Evolutionary conservation across 345 rosid species (phyloP).

Genomic region (Brassica nigra): DNA sequence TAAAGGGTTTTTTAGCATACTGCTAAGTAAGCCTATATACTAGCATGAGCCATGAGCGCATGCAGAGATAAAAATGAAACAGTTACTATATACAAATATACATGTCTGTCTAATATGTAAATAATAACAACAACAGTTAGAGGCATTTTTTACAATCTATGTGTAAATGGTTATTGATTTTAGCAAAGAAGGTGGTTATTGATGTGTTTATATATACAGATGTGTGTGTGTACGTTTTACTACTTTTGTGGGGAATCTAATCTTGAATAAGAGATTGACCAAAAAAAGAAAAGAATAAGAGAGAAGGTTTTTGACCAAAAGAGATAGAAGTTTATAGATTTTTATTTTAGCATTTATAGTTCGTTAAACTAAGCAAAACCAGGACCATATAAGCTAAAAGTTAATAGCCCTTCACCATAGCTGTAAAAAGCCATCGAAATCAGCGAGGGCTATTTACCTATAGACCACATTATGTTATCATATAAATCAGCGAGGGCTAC

Average conservation of each 20-base stretch:
- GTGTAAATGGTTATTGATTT: neutral
- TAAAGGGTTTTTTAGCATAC: neutral
- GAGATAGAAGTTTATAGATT: neutral
- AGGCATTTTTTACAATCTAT: neutral
- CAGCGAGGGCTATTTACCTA: slow-evolving; percentile 31
- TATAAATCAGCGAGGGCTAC: neutral
- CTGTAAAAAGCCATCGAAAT: slow-evolving; percentile 31
- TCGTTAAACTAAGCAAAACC: slow-evolving; percentile 31
- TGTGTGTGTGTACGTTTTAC: neutral
- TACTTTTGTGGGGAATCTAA: slow-evolving; percentile 18
- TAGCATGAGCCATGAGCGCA: neutral
- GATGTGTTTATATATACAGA: neutral
- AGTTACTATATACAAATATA: neutral
- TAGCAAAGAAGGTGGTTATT: neutral
- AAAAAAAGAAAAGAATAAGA: too few relatives aligned
- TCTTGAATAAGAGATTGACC: neutral
- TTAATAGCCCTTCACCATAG: slow-evolving; percentile 24
- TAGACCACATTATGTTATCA: slow-evolving; percentile 29
- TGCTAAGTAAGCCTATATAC: slow-evolving; percentile 1
- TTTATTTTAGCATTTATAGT: slow-evolving; percentile 14
- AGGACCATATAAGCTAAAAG: slow-evolving; percentile 38
- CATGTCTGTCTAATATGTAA: neutral
- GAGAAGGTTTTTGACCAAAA: too few relatives aligned
- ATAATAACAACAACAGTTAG: neutral
- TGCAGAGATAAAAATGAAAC: slow-evolving; percentile 17